Base-by-base conservation (phyloP, 352 stramenopile species). In the Pythium grandisporangium region DNA sequence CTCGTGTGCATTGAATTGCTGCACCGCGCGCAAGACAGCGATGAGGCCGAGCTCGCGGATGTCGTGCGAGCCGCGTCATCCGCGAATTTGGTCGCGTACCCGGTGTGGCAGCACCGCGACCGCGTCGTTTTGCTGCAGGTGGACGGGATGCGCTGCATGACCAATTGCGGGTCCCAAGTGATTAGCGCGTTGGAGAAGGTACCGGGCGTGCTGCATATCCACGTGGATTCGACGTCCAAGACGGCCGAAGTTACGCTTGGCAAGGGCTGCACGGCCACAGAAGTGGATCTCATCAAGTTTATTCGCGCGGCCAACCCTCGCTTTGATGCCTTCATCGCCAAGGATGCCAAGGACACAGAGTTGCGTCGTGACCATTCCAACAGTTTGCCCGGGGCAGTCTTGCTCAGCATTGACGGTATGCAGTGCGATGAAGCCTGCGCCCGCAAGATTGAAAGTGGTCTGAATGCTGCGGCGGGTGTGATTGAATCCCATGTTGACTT, bases 81-180 rank as follows among this genome's bases (percentile, higher is more conserved):
- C 2, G 32, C 48, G 2, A 47, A 66, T n/a, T 48, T 88, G 19
- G 51, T 78, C 4, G 78, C 73, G 20, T 92, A 86, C 42, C 78
- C 78, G 1, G 75, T 92, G 50, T 92, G 78, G 78, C 72, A 88
- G 42, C 73, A 89, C 42, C 67, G 73, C 45, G 75, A 92, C 35
- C 78, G 78, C 40, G 81, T 88, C 30, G 75, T 92, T 39, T 68
- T 59, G 30, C 59, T 92, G 22, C 58, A 58, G 22, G 71, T 94
- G 35, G 66, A 89, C 12, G 82, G 82, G 16, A 93, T 94, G 79
- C 74, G 78, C 37, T 94, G 82, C 53, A 90, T 91, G 73, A 90
- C 67, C 20, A 93, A 90, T 54, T 94, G 82, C 42, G 82, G 79
- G 6, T 57, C 47, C 10, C 79, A 84, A 33, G 79, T 94, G 26